Base-by-base conservation (phyloP, 768 basidiomycete species). In the Amanita inopinata region DNA sequence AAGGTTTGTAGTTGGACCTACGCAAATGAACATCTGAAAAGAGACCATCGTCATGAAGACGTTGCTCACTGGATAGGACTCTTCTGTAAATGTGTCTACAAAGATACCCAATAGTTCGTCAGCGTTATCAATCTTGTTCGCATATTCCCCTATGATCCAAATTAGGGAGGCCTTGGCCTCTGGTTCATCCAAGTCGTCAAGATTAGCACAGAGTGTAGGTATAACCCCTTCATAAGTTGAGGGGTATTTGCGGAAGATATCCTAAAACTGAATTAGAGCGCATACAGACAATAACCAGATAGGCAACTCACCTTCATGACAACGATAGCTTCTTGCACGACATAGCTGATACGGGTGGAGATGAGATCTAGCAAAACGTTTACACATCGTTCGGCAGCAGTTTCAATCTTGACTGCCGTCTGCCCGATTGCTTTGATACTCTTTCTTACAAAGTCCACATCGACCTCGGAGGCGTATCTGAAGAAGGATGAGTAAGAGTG, bases 81-180 rank as follows among this genome's bases (percentile, higher is more conserved):
- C 96, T 54, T 99, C 96, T 20, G 74, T 82, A 64, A 98, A 98
- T 2, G 82, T 72, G 43, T 94, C 89, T 15, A 99, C 84, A 58
- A 96, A 97, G 38, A 84, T 82, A 10, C 78, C 74, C 50, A 98
- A 67, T 17, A 99, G 70, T 53, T 97, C 93, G 57, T 88, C 90
- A 2, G 94, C 92, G 50, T 99, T 99, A 52, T 93, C 90, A 50
- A 98, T 97, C 65, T 91, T 94, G 61, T 85, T 84, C 2, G 94
- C 92, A 53, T 99, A 97, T 65, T 97, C 92, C 44, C 94, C 94
- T 51, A 98, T 92, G 53, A 99, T 98, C 94, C 96, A 99, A 58
- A 99, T 97, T 38, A 99, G 69, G 2, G 93, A 93, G 1, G 93
- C 89, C 57, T 97, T 97, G 2, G 96, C 94, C 58, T 99, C 94